A percentile compares a stretch with the other conserved stretches of the same genome.
These are phyloP conservation scores for Phalaenopsis equestris DNA, from an alignment of 106 monocot genomes.

Conservation along the genomic window DNA sequence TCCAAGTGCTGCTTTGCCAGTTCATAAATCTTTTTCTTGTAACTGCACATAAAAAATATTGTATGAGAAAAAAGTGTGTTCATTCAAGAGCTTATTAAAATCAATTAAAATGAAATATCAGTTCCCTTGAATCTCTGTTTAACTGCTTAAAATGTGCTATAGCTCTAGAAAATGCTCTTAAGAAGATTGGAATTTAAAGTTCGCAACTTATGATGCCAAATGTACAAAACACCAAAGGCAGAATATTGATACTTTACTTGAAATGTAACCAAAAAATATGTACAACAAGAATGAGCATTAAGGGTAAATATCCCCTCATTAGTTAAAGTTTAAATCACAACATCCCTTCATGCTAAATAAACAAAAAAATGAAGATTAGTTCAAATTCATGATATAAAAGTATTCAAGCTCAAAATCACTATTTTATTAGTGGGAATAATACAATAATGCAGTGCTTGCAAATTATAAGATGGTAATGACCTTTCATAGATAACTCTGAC, in stretches of 20 bases:
- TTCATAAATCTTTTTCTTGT: constrained; percentile 74
- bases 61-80: neutral
- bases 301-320: neutral
- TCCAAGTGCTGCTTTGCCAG: constrained; percentile 66
- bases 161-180: neutral
- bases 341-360: neutral
- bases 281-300: neutral
- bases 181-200: neutral
- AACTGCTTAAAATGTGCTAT: neutral
- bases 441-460: neutral
- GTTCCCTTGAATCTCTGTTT: neutral
- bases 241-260: neutral
- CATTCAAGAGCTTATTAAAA: neutral
- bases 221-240: neutral
- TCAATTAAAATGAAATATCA: neutral
- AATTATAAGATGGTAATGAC: neutral
- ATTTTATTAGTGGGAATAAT: neutral
- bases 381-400: neutral
- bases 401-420: neutral
- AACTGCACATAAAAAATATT: constrained; percentile 31
- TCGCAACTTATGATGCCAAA: neutral
- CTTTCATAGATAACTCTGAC: neutral
- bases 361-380: neutral
- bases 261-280: neutral
- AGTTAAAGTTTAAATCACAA: neutral